These are phyloP conservation scores for Lepidium didymum DNA, from an alignment of 345 rosid species.

Conservation along the genomic window DNA sequence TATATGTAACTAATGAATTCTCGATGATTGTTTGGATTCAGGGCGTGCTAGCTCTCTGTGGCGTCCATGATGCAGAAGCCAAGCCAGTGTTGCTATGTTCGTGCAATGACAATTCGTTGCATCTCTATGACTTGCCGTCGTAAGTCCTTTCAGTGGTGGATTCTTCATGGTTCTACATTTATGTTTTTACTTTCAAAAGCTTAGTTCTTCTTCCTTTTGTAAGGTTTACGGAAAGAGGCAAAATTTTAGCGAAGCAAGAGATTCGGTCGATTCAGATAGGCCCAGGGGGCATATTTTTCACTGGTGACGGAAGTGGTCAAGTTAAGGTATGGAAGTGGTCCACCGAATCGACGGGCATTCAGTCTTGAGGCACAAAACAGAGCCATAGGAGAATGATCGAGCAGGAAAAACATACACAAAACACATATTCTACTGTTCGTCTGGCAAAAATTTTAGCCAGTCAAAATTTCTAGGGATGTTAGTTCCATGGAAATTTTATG, in stretches of 20 bases:
- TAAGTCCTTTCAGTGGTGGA: slow-evolving; percentile 40
- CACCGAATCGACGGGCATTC: slow-evolving; percentile 27
- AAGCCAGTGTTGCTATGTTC: slow-evolving; percentile 76
- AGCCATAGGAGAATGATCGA: background rate
- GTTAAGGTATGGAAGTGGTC: slow-evolving; percentile 91
- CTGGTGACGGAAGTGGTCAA: slow-evolving; percentile 89
- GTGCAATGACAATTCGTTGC: slow-evolving; percentile 68
- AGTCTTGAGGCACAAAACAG: slow-evolving; percentile 15
- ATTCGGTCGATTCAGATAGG: slow-evolving; percentile 71
- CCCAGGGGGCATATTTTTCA: slow-evolving; percentile 84
- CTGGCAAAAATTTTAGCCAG: too few species aligned
- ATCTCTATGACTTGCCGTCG: slow-evolving; percentile 87
- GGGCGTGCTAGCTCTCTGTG: slow-evolving; percentile 77
- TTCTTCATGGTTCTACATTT: background rate
- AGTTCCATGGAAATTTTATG: too few species aligned
- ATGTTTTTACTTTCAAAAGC: background rate
- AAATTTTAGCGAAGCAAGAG: slow-evolving; percentile 77
- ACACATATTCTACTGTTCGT: too few species aligned
- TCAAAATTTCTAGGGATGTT: too few species aligned
- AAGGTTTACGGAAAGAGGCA: slow-evolving; percentile 85
- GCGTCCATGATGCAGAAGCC: slow-evolving; percentile 71
- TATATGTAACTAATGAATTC: background rate
- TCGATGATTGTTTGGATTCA: slow-evolving; percentile 25
- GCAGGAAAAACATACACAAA: too few species aligned
- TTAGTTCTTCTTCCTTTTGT: background rate